Evolutionary conservation across 148 eudicot genomes (phyloP), one percentile per base, ranked within the genome.

Genomic region (Vaccinium macrocarpon): DNA sequence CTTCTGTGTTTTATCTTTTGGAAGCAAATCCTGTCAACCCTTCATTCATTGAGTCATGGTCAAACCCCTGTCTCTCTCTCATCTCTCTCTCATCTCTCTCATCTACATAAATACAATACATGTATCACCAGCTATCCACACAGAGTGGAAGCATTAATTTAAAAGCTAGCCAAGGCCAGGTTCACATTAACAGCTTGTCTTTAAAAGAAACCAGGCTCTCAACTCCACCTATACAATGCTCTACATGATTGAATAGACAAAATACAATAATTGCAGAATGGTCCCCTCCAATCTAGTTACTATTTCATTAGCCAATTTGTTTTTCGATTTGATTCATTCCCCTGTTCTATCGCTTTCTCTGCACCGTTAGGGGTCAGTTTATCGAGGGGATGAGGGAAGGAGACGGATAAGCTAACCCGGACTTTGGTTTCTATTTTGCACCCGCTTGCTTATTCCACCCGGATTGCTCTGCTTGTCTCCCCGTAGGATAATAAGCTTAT

Each of bases 141-240:
- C 38, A 53, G 75, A 35, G 53, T 83, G 42, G 82, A 68, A 68
- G 73, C 73, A 68, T 27, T 68, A 27, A 68, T 13, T n/a, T 25
- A 66, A 27, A 84, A 84, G 85, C 38, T 35, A 35, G 38, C 76
- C n/a, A 78, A 68, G 82, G 68, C 70, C 68, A 25, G 62, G 78
- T 27, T 29, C 32, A 51, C 76, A 66, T 73, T 68, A 78, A 84
- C 86, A 84, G 82, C 82, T 70, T 21, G 35, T 78, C 51, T 68
- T 78, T 84, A 46, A 76, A 78, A 61, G 82, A 78, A 29, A 84
- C 82, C 68, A 32, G 50, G 80, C 86, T 66, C 76, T 66, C 59
- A 66, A 79, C 48, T 12, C 61, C 85, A 6, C 7, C 71, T 8
- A 9, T 8, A 8, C 71, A 23, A 9, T 42, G 46, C 71, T 25